Evolutionary conservation across 495 filamentous ascomycete species (phyloP).

Genomic region (Trichocladium uniseriatum): DNA sequence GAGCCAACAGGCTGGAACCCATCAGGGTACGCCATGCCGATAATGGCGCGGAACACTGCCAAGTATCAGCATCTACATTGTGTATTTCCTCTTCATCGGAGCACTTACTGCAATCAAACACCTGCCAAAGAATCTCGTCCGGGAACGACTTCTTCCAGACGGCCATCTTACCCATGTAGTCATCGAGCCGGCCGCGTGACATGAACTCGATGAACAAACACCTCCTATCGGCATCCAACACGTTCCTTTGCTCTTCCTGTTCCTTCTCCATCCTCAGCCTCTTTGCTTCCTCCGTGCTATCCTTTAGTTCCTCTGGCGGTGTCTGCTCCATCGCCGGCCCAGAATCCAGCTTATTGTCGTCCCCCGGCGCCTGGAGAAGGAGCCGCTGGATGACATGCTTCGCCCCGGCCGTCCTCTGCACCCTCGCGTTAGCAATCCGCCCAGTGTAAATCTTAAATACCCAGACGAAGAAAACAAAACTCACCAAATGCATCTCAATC

Average conservation of each 20-base stretch:
- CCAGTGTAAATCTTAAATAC: too few species aligned
- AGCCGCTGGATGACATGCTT: conserved; percentile 1
- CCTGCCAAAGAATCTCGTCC: conserved; percentile 4
- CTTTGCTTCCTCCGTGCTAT: too few species aligned
- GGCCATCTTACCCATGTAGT: conserved; percentile 1
- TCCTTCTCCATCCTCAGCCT: neutral
- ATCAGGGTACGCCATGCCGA: conserved; percentile 12
- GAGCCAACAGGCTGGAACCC: neutral
- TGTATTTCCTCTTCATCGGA: neutral
- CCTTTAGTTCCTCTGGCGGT: neutral
- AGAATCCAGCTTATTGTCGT: too few species aligned
- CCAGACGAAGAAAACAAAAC: neutral
- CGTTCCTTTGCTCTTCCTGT: too few species aligned
- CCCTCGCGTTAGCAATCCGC: too few species aligned
- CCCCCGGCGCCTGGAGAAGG: neutral
- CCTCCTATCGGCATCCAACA: too few species aligned
- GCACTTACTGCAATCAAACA: conserved; percentile 13
- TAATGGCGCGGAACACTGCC: conserved; percentile 8
- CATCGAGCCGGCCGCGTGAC: conserved; percentile 1
- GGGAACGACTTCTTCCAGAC: neutral
- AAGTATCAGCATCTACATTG: neutral
- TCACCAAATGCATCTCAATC: neutral
- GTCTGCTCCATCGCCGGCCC: neutral
- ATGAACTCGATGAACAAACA: conserved; percentile 13
- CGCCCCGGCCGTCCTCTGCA: neutral